phyloP scores from a whole-genome alignment of 2,329 filamentous ascomycete genomes.

The Phyllosticta capitalensis region DNA sequence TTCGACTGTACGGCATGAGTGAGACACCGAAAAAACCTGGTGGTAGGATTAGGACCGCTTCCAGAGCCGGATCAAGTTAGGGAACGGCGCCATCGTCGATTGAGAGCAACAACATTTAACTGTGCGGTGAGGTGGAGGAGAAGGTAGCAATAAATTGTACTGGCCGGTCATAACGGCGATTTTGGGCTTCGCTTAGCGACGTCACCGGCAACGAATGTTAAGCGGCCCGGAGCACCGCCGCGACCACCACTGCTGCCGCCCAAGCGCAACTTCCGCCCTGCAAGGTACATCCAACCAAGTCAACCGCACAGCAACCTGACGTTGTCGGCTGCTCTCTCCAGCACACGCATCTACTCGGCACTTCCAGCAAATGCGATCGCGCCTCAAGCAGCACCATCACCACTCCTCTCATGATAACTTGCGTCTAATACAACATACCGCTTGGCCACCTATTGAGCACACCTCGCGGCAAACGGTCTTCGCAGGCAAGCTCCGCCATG shows the following conservation, averaged over 20 bases:
- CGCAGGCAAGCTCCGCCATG: slow-evolving; percentile 27
- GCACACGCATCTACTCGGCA: not conserved
- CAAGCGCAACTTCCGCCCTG: slow-evolving; percentile 2
- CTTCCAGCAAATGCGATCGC: not conserved
- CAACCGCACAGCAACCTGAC: not conserved
- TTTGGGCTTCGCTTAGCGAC: slow-evolving; percentile 10
- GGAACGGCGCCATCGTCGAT: too few species aligned
- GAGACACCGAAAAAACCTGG: too few species aligned
- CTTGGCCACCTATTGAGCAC: slow-evolving; percentile 21
- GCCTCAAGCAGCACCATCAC: not conserved
- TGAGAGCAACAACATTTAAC: too few species aligned
- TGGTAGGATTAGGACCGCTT: too few species aligned
- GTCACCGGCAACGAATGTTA: not conserved
- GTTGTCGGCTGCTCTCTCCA: not conserved
- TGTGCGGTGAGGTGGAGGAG: too few species aligned
- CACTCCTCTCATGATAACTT: not conserved
- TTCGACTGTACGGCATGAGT: too few species aligned
- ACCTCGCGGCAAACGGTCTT: slow-evolving; percentile 13
- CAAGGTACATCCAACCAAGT: not conserved
- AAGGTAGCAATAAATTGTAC: not conserved
- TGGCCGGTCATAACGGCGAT: not conserved
- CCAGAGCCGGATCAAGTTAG: too few species aligned
- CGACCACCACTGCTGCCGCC: not conserved
- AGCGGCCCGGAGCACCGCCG: not conserved
- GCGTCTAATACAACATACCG: not conserved